A percentile compares a stretch with the other conserved stretches of the same genome.
Conservation (phyloP, 2,329 filamentous ascomycete species). For the Fusarium redolens region DNA sequence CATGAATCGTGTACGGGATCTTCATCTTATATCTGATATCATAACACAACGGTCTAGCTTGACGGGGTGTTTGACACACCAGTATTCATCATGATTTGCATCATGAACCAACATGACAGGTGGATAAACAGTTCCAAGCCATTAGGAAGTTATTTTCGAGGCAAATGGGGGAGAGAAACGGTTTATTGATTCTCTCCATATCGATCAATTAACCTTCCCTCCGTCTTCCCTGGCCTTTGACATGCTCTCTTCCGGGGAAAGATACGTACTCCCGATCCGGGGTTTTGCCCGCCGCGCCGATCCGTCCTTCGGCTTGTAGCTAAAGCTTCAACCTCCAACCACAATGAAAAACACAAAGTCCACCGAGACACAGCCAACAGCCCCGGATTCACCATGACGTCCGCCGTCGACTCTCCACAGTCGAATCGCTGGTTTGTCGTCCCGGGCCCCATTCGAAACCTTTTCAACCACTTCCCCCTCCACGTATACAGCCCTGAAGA, state of each 20-base stretch:
- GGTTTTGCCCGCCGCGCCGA: constrained; percentile 36
- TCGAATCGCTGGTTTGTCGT: constrained; percentile 63
- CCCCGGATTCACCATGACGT: constrained; percentile 25
- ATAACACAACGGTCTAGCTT: not conserved
- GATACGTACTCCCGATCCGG: constrained; percentile 36
- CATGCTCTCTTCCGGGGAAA: not conserved
- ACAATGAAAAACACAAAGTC: not conserved
- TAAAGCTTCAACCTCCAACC: constrained; percentile 18
- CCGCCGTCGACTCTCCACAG: constrained; percentile 23
- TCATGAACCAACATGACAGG: not conserved
- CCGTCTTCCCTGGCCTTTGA: not conserved
- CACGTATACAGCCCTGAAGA: constrained; percentile 78
- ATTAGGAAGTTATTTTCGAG: not conserved
- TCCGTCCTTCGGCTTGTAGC: constrained; percentile 25
- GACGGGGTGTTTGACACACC: not conserved
- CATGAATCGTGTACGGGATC: constrained; percentile 3
- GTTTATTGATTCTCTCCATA: not conserved
- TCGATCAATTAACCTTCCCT: not conserved
- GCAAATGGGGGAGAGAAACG: not conserved
- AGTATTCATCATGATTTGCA: not conserved
- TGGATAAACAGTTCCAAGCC: not conserved
- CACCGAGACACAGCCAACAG: not conserved
- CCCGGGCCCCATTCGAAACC: constrained; percentile 79
- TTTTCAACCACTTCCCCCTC: constrained; percentile 89
- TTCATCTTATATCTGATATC: not conserved